Conservation (phyloP, 352 stramenopile genomes). For the Thalassiosira exigua region DNA sequence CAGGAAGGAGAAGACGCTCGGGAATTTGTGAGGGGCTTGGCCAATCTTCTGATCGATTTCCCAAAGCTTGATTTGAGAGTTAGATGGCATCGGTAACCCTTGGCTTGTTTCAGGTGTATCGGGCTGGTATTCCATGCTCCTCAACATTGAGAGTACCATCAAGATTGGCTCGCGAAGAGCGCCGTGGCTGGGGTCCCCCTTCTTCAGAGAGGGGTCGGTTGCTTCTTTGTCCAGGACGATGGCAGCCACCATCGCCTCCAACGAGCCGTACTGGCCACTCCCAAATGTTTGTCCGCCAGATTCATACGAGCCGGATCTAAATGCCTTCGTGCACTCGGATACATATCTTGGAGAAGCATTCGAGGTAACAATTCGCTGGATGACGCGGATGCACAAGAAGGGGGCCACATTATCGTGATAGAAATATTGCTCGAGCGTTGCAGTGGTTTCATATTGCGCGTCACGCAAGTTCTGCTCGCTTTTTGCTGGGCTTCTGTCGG, state of each 20-base stretch:
- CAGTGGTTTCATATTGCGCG: slow-evolving; percentile 73
- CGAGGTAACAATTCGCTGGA: slow-evolving; percentile 68
- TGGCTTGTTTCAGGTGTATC: slow-evolving; percentile 26
- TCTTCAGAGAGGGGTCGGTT: neutral
- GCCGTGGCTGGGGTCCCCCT: slow-evolving; percentile 17
- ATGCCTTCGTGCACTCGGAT: slow-evolving; percentile 14
- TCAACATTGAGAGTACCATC: slow-evolving; percentile 43
- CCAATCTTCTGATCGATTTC: slow-evolving; percentile 55
- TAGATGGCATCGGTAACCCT: neutral
- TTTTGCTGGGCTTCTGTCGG: slow-evolving; percentile 6
- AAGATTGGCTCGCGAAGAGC: slow-evolving; percentile 66
- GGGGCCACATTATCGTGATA: slow-evolving; percentile 73
- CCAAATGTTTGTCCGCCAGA: slow-evolving; percentile 41
- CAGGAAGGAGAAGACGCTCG: slow-evolving; percentile 76
- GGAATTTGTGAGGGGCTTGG: slow-evolving; percentile 61
- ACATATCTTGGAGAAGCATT: slow-evolving; percentile 80
- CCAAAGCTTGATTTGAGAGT: slow-evolving; percentile 3
- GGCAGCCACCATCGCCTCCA: slow-evolving; percentile 74
- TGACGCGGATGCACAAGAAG: slow-evolving; percentile 66
- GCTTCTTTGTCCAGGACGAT: slow-evolving; percentile 78
- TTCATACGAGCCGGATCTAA: slow-evolving; percentile 52
- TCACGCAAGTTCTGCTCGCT: slow-evolving; percentile 47
- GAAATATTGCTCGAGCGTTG: slow-evolving; percentile 77
- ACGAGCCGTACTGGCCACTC: slow-evolving; percentile 71
- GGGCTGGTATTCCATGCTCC: slow-evolving; percentile 25